A percentile compares a stretch with the other conserved stretches of the same genome.
Conservation (phyloP, 2,329 filamentous ascomycete genomes). For the Thelonectria blattea region DNA sequence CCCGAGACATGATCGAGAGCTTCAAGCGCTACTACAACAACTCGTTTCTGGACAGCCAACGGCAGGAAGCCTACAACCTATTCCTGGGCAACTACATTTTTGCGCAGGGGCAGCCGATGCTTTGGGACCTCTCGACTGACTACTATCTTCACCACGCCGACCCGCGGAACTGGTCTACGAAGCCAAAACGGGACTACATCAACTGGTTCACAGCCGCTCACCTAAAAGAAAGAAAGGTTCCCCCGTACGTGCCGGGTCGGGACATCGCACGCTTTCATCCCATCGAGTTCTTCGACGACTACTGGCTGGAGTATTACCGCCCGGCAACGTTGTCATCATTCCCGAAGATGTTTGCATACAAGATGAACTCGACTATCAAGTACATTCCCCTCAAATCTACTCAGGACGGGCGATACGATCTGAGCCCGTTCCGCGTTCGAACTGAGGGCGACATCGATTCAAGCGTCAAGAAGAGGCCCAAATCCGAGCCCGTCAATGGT, state of each 20-base stretch:
- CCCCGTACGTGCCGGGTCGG: slow-evolving; percentile 51
- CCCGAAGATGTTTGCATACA: slow-evolving; percentile 89
- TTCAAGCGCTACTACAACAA: slow-evolving; percentile 99
- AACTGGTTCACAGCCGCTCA: slow-evolving; percentile 83
- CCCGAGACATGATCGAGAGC: slow-evolving; percentile 97
- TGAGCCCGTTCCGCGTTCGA: slow-evolving; percentile 87
- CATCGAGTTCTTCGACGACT: slow-evolving; percentile 80
- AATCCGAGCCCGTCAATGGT: slow-evolving; percentile 76
- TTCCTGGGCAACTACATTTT: slow-evolving; percentile 97
- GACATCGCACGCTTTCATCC: slow-evolving; percentile 49
- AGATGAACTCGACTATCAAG: slow-evolving; percentile 87
- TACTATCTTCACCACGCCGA: slow-evolving; percentile 94
- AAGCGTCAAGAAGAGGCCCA: slow-evolving; percentile 64
- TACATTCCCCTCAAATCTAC: slow-evolving; percentile 79
- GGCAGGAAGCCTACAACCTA: slow-evolving; percentile 96
- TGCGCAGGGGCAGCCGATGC: slow-evolving; percentile 84
- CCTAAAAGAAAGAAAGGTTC: slow-evolving; percentile 66
- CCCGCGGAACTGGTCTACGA: slow-evolving; percentile 74
- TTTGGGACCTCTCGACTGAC: slow-evolving; percentile 94
- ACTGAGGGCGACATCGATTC: slow-evolving; percentile 65
- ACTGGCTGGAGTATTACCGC: slow-evolving; percentile 97
- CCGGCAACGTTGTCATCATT: slow-evolving; percentile 88
- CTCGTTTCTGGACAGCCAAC: slow-evolving; percentile 95
- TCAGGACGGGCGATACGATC: slow-evolving; percentile 76
- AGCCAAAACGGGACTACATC: slow-evolving; percentile 74